Evolutionary conservation across 1,139 yeast genomes (phyloP).

Genomic region (Debaryomyces singareniensis): DNA sequence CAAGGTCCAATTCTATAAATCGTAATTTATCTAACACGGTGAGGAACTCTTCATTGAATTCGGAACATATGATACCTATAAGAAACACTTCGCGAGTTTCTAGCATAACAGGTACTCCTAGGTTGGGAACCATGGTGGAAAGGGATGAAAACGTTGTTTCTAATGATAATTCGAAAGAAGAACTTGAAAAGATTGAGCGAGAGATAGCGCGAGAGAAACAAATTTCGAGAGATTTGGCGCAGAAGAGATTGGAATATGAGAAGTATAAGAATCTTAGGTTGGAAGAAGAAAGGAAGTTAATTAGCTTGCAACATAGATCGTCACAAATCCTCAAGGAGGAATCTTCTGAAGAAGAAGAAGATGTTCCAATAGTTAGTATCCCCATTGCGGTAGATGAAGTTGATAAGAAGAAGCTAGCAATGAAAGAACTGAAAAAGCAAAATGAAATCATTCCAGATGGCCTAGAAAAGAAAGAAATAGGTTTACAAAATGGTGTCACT

Average conservation of each 20-base stretch:
- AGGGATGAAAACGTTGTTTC: constrained; percentile 11
- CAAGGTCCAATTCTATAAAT: constrained; percentile 19
- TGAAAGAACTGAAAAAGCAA: neutral
- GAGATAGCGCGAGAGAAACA: constrained; percentile 28
- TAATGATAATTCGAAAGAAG: constrained; percentile 8
- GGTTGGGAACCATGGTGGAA: constrained; percentile 12
- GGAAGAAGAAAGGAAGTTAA: constrained; percentile 15
- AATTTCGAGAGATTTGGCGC: constrained; percentile 23
- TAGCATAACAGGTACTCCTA: constrained; percentile 4
- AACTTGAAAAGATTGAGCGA: constrained; percentile 13
- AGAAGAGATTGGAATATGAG: constrained; percentile 26
- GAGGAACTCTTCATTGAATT: neutral
- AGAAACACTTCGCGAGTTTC: constrained; percentile 6
- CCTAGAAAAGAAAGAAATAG: neutral
- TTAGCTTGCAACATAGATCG: constrained; percentile 3
- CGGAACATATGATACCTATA: neutral
- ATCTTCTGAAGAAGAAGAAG: constrained; percentile 10
- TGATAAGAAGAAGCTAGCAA: constrained; percentile 9
- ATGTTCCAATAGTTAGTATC: constrained; percentile 11
- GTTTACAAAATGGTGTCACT: neutral
- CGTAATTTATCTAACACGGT: neutral
- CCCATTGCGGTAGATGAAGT: constrained; percentile 16
- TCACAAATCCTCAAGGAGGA: constrained; percentile 1
- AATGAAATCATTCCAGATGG: neutral
- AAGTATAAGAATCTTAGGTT: constrained; percentile 16